Percentiles rank a stretch among this genome's conserved stretches.
These are phyloP conservation scores for Cryptococcus jaspeensis DNA, from an alignment of 1,284 basidiomycete species.

Conservation along the genomic window DNA sequence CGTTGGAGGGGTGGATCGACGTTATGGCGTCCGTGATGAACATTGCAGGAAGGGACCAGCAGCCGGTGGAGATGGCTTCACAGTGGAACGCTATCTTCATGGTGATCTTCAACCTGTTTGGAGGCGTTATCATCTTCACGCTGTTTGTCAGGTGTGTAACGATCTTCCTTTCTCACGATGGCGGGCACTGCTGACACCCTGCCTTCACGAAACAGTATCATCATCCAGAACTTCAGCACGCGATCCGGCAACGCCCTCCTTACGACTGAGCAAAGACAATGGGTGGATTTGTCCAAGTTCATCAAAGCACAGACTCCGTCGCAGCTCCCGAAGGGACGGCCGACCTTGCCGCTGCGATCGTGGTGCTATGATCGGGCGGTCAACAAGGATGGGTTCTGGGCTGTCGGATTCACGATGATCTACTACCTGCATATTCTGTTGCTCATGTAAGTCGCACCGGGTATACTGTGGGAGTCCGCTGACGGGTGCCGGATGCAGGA, in stretches of 20 bases:
- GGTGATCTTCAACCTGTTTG: conserved; percentile 88
- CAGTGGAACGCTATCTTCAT: conserved; percentile 89
- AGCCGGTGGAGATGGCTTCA: conserved; percentile 69
- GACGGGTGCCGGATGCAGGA: conserved; percentile 56
- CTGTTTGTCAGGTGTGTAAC: conserved; percentile 74
- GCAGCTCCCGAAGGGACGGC: conserved; percentile 51
- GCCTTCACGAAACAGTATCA: conserved; percentile 59
- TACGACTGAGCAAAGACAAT: conserved; percentile 87
- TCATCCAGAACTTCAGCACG: conserved; percentile 89
- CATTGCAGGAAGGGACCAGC: conserved; percentile 67
- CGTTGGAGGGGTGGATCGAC: conserved; percentile 92
- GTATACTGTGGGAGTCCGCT: conserved; percentile 8
- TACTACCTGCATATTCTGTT: conserved; percentile 83
- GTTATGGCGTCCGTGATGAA: conserved; percentile 82
- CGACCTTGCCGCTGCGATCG: conserved; percentile 55
- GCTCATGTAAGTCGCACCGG: conserved; percentile 65
- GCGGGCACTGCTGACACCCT: neutral
- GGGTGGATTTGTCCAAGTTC: conserved; percentile 89
- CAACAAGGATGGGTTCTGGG: conserved; percentile 93
- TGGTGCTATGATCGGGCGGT: conserved; percentile 95
- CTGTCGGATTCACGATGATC: conserved; percentile 73
- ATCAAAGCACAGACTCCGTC: conserved; percentile 86
- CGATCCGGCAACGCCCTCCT: conserved; percentile 79
- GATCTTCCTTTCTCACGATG: neutral
- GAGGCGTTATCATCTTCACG: conserved; percentile 84